Percentiles rank a stretch among this genome's conserved stretches.
phyloP scores from a whole-genome alignment of 169 alveolate species.

The Plasmodium vivax region DNA sequence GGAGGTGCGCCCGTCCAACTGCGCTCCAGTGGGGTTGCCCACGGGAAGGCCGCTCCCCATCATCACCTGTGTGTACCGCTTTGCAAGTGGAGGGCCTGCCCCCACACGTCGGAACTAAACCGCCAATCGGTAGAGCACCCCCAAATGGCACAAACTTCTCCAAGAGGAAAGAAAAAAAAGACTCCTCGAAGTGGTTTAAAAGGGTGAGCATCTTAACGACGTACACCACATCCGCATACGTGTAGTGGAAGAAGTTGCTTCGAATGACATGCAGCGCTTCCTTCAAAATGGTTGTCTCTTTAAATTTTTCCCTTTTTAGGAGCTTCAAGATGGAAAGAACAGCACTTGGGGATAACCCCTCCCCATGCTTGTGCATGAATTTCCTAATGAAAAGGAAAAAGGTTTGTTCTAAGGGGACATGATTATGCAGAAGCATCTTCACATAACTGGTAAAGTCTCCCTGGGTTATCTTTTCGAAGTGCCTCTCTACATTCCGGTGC shows the following conservation, averaged over 20 bases:
- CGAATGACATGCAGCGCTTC: not conserved
- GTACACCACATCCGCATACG: conserved; percentile 21
- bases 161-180: conserved; percentile 41
- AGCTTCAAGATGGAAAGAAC: conserved; percentile 37
- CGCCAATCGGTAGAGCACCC: not conserved
- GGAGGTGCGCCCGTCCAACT: not conserved
- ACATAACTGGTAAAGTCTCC: conserved; percentile 14
- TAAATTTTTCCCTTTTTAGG: conserved; percentile 21
- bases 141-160: not conserved
- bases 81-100: not conserved
- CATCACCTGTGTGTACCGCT: not conserved
- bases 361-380: not conserved
- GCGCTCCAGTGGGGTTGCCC: not conserved
- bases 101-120: not conserved
- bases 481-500: conserved; percentile 67
- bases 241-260: conserved; percentile 18
- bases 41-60: not conserved
- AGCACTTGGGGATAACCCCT: not conserved
- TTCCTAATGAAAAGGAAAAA: conserved; percentile 38
- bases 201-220: conserved; percentile 16
- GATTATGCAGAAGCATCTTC: conserved; percentile 12
- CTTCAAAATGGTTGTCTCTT: conserved; percentile 21
- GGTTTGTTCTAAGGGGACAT: conserved; percentile 1
- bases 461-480: not conserved
- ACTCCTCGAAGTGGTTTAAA: conserved; percentile 36